Evolutionary conservation across 202 grass and related monocot genomes (phyloP).

Genomic region (Setaria viridis): DNA sequence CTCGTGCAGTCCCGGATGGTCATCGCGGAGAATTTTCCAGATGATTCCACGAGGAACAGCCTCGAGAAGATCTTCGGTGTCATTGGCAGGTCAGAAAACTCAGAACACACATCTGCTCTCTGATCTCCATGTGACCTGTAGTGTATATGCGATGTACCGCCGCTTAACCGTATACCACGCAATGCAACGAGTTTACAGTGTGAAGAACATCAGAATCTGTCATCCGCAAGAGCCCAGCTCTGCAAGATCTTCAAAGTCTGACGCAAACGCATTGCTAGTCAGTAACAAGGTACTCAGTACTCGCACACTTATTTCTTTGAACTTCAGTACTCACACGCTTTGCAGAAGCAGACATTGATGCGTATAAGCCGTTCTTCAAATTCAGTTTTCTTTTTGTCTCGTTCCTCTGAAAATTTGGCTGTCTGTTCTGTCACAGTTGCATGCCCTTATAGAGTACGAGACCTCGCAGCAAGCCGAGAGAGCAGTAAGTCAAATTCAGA

Average conservation of each 20-base stretch:
- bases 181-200: conserved; percentile 44
- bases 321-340: neutral
- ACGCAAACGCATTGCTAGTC: conserved; percentile 46
- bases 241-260: conserved; percentile 60
- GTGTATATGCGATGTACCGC: neutral
- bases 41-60: conserved; percentile 60
- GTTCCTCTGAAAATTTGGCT: neutral
- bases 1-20: conserved; percentile 59
- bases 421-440: conserved; percentile 45
- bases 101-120: neutral
- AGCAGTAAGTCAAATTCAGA: conserved; percentile 52
- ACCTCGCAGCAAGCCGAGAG: conserved; percentile 57
- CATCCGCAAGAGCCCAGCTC: conserved; percentile 73
- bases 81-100: conserved; percentile 59
- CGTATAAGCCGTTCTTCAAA: neutral
- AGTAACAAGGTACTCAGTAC: conserved; percentile 64
- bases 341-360: neutral
- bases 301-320: neutral
- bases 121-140: neutral
- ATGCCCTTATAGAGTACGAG: conserved; percentile 76
- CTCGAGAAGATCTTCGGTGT: conserved; percentile 68
- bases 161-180: neutral
- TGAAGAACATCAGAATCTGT: conserved; percentile 73
- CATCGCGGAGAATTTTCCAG: conserved; percentile 65
- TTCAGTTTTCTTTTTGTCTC: neutral